Evolutionary conservation across 2,329 filamentous ascomycete genomes (phyloP).

Genomic region (Penicillium sp.): DNA sequence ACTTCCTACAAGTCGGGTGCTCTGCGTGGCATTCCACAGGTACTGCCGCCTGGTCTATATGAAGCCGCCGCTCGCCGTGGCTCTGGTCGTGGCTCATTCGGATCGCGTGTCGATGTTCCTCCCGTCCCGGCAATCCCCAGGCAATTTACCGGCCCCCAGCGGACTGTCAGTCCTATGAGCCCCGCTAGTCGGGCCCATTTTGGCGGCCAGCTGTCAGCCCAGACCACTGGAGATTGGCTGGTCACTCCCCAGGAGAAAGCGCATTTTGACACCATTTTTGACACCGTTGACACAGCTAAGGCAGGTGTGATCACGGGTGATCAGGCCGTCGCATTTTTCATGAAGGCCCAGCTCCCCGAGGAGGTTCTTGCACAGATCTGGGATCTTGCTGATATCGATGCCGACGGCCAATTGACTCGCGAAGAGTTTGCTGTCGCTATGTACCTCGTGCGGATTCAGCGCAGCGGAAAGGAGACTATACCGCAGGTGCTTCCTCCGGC

Average conservation of each 20-base stretch:
- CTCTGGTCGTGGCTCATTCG: constrained; percentile 49
- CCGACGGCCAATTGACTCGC: constrained; percentile 73
- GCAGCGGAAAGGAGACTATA: constrained; percentile 65
- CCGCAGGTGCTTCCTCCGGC: constrained; percentile 74
- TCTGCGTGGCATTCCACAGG: constrained; percentile 70
- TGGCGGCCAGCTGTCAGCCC: constrained; percentile 48
- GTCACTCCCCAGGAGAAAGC: constrained; percentile 77
- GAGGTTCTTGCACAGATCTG: constrained; percentile 90
- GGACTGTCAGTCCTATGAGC: constrained; percentile 57
- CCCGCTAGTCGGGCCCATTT: constrained; percentile 42
- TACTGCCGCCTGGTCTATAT: constrained; percentile 78
- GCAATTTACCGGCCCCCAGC: constrained; percentile 63
- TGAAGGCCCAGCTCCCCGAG: constrained; percentile 82
- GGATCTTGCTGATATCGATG: constrained; percentile 93
- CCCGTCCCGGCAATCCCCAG: constrained; percentile 67
- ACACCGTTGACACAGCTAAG: constrained; percentile 71
- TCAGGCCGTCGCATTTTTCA: constrained; percentile 90
- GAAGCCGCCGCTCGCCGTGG: constrained; percentile 77
- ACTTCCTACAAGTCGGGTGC: constrained; percentile 83
- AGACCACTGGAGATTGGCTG: constrained; percentile 68
- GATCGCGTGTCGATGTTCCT: constrained; percentile 48
- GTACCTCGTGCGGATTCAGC: constrained; percentile 90
- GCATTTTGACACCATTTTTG: constrained; percentile 82
- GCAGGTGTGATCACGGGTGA: constrained; percentile 86
- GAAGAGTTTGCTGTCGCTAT: constrained; percentile 97